Base-by-base conservation (phyloP, 106 monocot genomes). In the Acorus calamus region DNA sequence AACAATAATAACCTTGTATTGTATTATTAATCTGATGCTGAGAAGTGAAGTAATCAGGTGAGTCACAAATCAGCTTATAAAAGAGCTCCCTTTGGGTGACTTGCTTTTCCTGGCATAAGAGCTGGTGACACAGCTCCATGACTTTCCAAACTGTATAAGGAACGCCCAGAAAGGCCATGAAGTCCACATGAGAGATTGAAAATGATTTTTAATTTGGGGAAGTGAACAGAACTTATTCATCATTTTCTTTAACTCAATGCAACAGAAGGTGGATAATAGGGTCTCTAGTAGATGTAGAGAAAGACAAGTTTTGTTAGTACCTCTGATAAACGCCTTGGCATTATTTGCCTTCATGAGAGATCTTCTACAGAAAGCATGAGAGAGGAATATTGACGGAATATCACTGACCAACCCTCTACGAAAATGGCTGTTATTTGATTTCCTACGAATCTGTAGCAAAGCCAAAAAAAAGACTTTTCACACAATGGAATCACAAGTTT, bases 41-140 rank as follows among this genome's bases (percentile, higher is more conserved):
- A 47, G 87, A 88, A 49, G 64, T 65, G 68, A 96, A 96, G 59
- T 85, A 96, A 3, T 79, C 82, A 2, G 96, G 91, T 28, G 87
- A 84, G 45, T 91, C 87, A 50, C 83, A 85, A 5, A 96, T 71
- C 52, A 96, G 80, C 78, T 83, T 96, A 69, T 91, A 96, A 59
- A 91, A 96, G 10, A 96, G 84, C 72, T 96, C 96, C 62, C 96
- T 76, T 69, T 87, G 96, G 2, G 87, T 91, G 44, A 91, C 87
- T 60, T 78, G 10, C 75, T 96, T 96, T 14, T 66, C 85, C 64
- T 79, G 75, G 9, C 72, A 71, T 2, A 91, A 67, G 28, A 96
- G 70, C 68, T 71, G 67, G 47, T 71, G 83, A 50, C 96, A 96
- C 51, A 80, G 49, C 59, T 82, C 79, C 91, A 96, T 88, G 49